Percentiles rank a stretch among this genome's conserved stretches.
Evolutionary conservation across 306 rosid genomes (phyloP).

Genomic region (Macrotyloma uniflorum): DNA sequence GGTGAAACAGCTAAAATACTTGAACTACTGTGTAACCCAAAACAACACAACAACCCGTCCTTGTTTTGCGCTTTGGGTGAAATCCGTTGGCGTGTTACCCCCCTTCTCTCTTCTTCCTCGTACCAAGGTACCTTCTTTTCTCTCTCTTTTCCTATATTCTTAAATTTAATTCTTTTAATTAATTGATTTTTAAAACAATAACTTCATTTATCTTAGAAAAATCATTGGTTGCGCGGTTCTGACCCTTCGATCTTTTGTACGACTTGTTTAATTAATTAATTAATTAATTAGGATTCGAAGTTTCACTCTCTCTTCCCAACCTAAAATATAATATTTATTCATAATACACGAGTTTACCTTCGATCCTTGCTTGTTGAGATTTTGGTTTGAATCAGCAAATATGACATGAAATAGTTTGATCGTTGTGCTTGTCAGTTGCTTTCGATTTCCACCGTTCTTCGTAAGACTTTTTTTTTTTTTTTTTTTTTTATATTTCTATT

Average conservation of each 20-base stretch:
- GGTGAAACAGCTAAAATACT: not conserved
- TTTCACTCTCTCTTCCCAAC: not conserved
- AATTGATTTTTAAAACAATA: not conserved
- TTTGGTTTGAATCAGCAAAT: not conserved
- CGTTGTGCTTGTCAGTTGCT: not conserved
- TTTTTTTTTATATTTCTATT: not conserved
- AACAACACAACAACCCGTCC: not conserved
- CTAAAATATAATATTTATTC: not conserved
- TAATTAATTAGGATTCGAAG: not conserved
- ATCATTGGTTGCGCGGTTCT: not conserved
- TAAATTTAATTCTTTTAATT: not conserved
- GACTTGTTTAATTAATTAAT: not conserved
- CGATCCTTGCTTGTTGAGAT: not conserved
- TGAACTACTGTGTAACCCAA: not conserved
- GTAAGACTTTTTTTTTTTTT: not conserved
- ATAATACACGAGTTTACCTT: not conserved
- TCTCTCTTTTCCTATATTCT: slow-evolving; percentile 6
- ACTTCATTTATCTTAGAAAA: not conserved
- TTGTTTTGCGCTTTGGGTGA: not conserved
- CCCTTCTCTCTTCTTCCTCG: not conserved
- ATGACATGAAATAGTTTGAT: not conserved
- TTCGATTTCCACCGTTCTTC: not conserved
- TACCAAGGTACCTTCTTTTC: not conserved
- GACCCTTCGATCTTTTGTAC: not conserved
- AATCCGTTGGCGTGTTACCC: not conserved